Evolutionary conservation across 2,329 filamentous ascomycete genomes (phyloP).

Genomic region (Falciphora oryzae): DNA sequence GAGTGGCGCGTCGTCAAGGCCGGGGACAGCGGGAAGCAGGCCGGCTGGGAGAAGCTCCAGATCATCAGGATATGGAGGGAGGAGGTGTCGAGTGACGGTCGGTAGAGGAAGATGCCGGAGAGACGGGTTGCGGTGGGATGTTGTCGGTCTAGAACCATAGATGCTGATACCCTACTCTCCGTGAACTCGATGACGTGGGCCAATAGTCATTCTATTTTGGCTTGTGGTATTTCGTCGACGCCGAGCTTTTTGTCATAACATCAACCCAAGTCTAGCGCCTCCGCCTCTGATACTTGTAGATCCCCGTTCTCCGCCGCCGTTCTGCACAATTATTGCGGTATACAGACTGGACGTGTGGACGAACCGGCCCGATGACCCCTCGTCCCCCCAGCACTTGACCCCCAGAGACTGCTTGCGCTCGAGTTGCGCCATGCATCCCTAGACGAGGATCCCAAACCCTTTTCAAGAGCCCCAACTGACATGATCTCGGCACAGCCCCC

Average conservation of each 20-base stretch:
- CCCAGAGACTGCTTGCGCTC: no score
- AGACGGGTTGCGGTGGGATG: not conserved
- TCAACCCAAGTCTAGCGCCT: not conserved
- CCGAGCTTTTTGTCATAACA: not conserved
- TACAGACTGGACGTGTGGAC: not conserved
- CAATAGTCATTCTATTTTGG: not conserved
- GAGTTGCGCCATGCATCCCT: no score
- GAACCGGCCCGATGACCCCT: not conserved
- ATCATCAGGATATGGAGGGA: conserved; percentile 79
- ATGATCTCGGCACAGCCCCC: no score
- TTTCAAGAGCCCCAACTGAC: no score
- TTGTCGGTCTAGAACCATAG: not conserved
- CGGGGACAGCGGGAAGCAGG: conserved; percentile 75
- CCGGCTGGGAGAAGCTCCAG: conserved; percentile 90
- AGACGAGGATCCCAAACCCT: no score
- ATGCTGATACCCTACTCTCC: not conserved
- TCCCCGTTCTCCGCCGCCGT: not conserved
- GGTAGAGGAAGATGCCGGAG: not conserved
- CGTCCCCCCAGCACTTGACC: not conserved
- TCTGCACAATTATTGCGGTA: not conserved
- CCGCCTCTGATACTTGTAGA: not conserved
- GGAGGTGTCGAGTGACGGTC: conserved; percentile 11
- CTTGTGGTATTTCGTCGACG: not conserved
- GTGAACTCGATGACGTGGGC: not conserved
- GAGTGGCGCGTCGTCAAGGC: conserved; percentile 73